These are phyloP conservation scores for Agarophyton chilense DNA, from an alignment of 23 red algal genomes.

Conservation along the genomic window DNA sequence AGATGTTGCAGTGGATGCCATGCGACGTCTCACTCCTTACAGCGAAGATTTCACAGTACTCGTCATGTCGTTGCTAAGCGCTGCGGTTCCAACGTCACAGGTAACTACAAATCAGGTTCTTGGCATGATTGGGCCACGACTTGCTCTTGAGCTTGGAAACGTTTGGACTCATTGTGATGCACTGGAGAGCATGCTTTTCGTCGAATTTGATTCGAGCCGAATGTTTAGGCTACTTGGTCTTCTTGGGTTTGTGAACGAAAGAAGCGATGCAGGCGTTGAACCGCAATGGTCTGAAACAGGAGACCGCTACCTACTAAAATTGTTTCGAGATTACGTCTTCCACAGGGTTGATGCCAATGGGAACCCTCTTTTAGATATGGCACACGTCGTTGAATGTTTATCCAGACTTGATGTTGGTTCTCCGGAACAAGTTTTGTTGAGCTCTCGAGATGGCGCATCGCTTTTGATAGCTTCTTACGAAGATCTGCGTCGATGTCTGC, in stretches of 20 bases:
- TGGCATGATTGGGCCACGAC: conserved; percentile 56
- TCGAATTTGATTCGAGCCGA: conserved; percentile 63
- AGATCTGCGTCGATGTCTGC: conserved; percentile 75
- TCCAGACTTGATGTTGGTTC: conserved; percentile 73
- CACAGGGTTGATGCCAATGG: conserved; percentile 74
- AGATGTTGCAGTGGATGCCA: conserved; percentile 47
- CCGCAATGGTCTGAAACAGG: conserved; percentile 84
- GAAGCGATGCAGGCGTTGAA: conserved; percentile 61
- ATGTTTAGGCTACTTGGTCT: conserved; percentile 63
- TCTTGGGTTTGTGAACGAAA: conserved; percentile 80
- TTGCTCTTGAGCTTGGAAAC: conserved; percentile 63
- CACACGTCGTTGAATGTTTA: conserved; percentile 80
- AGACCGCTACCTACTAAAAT: conserved; percentile 81
- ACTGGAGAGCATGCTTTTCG: conserved; percentile 47
- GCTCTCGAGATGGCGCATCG: conserved; percentile 67
- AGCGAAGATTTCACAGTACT: conserved; percentile 54
- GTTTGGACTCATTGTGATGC: conserved; percentile 73
- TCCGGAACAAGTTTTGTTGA: conserved; percentile 75
- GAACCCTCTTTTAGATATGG: conserved; percentile 72
- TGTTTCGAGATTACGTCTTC: conserved; percentile 90
- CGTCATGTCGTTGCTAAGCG: conserved; percentile 32
- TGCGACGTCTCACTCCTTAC: conserved; percentile 53
- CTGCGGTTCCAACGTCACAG: conserved; percentile 14
- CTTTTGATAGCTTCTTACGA: conserved; percentile 76
- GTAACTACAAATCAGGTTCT: conserved; percentile 54